These are phyloP conservation scores for Penicillium cosmopolitanum DNA, from an alignment of 495 filamentous ascomycete species.

Conservation along the genomic window DNA sequence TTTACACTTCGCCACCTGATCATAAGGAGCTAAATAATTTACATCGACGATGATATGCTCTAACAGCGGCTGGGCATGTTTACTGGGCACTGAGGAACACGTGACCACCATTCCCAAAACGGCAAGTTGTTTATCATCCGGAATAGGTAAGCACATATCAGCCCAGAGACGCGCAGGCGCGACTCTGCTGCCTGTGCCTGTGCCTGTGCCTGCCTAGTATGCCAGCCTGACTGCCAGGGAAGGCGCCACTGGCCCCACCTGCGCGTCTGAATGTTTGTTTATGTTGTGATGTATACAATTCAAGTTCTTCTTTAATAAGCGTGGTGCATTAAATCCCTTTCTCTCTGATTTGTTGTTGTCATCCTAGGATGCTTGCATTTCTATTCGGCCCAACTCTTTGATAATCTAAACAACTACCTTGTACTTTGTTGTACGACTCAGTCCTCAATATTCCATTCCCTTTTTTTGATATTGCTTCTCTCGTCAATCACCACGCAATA, in stretches of 20 bases:
- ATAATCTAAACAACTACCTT: neutral
- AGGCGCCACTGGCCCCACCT: conserved; percentile 18
- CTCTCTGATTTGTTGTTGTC: neutral
- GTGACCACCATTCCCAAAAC: conserved; percentile 23
- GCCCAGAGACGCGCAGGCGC: conserved; percentile 20
- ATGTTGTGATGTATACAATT: conserved; percentile 32
- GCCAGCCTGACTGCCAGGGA: too few relatives aligned
- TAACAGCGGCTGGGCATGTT: too few relatives aligned
- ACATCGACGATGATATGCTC: too few relatives aligned
- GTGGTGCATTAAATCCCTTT: neutral
- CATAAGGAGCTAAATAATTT: too few relatives aligned
- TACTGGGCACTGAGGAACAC: neutral
- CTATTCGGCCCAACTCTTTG: neutral
- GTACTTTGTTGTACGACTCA: conserved; percentile 3
- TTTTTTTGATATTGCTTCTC: neutral
- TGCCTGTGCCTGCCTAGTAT: neutral
- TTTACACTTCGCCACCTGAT: too few relatives aligned
- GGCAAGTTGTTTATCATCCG: conserved; percentile 33
- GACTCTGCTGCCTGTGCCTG: conserved; percentile 24
- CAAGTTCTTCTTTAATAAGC: conserved; percentile 13
- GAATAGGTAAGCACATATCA: conserved; percentile 17
- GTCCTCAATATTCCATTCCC: neutral
- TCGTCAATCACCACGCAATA: conserved; percentile 8
- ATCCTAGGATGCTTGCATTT: neutral
- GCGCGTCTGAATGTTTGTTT: conserved; percentile 29